Base-by-base conservation (phyloP, 1,139 yeast genomes). In the Yamadazyma diospyri region DNA sequence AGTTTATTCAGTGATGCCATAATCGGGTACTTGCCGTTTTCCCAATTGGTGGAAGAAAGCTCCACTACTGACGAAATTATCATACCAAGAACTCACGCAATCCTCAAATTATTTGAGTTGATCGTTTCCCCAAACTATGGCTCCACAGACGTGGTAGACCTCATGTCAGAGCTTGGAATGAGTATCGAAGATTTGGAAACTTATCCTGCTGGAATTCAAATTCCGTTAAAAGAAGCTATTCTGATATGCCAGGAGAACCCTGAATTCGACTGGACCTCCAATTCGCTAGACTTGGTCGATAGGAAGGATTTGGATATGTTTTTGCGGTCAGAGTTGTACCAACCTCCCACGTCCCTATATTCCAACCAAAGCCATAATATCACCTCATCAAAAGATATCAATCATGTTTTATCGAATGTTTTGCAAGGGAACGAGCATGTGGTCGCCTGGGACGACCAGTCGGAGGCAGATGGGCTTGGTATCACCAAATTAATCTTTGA, bases 401-500 rank as follows among this genome's bases (percentile, higher is more conserved):
- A 64, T 20, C 67, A 73, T 19, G 62, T 81, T 5, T 50, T 77
- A 5, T 59, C 63, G 9, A 59, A 67, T 4, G 55, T 76, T 1
- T 59, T 66, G 19, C 78, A 70, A n/a, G 64, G 59, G 16, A 53
- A 47, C 32, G 85, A 78, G 14, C 55, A 66, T 2, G 45, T 69
- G 2, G 61, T 71, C 25, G 75, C 84, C 0, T 77, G 84, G 84
- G 84, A 78, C 58, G 81, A 74, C 6, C 79, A 76, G 38, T 65
- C 78, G 2, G 88, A 82, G 49, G 76, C 81, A 11, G 87, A 81
- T 40, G 61, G 82, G 39, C 65, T 78, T 28, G 72, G 72, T 25
- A 70, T 83, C n/a, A 79, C 92, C 1, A 75, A 76, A 42, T 57
- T 84, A 14, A 79, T 89, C 1, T 89, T 87, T 51, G 79, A 81